Evolutionary conservation across 208 protist genomes (phyloP).

Genomic region (Acanthamoeba triangularis): DNA sequence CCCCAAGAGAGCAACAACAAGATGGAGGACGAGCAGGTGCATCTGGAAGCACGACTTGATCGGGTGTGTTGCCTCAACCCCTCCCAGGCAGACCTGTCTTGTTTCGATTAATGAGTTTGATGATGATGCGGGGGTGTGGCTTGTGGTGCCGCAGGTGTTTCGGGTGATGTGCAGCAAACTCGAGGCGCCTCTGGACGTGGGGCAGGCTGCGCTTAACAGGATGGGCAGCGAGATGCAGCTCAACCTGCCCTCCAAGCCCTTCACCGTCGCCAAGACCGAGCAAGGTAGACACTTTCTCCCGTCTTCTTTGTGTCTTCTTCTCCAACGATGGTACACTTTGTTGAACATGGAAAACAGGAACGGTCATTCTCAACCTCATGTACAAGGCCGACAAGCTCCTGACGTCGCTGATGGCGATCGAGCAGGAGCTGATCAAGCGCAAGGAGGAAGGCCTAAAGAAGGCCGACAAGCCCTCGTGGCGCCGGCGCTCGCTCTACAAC

Average conservation of each 20-base stretch:
- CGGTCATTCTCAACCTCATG: neutral
- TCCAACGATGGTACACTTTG: too few species aligned
- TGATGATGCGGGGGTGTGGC: neutral
- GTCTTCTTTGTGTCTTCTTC: too few species aligned
- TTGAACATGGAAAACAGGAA: neutral
- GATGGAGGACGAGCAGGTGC: neutral
- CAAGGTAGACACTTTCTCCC: neutral
- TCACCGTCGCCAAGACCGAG: neutral
- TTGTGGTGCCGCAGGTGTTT: neutral
- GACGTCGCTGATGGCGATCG: neutral
- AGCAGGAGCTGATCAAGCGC: neutral
- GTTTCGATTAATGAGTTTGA: neutral
- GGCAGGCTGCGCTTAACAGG: neutral
- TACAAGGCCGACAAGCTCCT: neutral
- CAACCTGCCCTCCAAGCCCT: neutral
- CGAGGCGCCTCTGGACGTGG: neutral
- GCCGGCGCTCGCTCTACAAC: neutral
- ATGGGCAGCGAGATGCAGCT: neutral
- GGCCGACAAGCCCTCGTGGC: neutral
- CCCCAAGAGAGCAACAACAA: neutral
- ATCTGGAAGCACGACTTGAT: too few species aligned
- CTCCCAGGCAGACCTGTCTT: too few species aligned
- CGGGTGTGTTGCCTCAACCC: too few species aligned
- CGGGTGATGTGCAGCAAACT: constrained; percentile 37
- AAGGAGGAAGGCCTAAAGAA: neutral